These are phyloP conservation scores for Allium sativum DNA, from an alignment of 106 monocot genomes.

Conservation along the genomic window DNA sequence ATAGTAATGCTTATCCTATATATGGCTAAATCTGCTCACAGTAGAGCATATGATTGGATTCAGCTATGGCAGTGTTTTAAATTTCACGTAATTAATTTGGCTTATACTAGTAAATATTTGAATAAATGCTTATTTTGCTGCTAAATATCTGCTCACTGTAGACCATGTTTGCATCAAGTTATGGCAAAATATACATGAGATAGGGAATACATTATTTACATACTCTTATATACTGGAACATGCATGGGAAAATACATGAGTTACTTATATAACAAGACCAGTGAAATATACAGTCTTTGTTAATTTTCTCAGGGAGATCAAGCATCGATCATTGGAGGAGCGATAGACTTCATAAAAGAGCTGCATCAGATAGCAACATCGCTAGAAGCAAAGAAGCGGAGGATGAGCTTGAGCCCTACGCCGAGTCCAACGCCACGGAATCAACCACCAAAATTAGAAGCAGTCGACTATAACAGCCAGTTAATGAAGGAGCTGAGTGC, in stretches of 20 bases:
- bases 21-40: too few relatives aligned
- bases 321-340: constrained; percentile 90
- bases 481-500: constrained; percentile 58
- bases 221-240: not conserved
- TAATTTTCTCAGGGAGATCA: constrained; percentile 51
- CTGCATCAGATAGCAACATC: constrained; percentile 54
- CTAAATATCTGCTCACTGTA: too few relatives aligned
- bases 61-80: too few relatives aligned
- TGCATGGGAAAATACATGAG: not conserved
- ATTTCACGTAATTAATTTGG: too few relatives aligned
- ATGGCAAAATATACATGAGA: not conserved
- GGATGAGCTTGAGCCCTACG: constrained; percentile 49
- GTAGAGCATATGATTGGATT: too few relatives aligned
- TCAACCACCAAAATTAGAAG: constrained; percentile 17
- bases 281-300: not conserved
- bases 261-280: not conserved
- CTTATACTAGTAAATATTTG: too few relatives aligned
- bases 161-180: too few relatives aligned
- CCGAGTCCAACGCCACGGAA: constrained; percentile 47
- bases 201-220: not conserved
- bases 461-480: not conserved
- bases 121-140: too few relatives aligned
- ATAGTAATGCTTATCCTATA: too few relatives aligned
- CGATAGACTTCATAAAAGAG: constrained; percentile 91
- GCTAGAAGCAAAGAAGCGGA: constrained; percentile 63